phyloP scores from a whole-genome alignment of 306 rosid genomes.

The Fagus sylvatica region DNA sequence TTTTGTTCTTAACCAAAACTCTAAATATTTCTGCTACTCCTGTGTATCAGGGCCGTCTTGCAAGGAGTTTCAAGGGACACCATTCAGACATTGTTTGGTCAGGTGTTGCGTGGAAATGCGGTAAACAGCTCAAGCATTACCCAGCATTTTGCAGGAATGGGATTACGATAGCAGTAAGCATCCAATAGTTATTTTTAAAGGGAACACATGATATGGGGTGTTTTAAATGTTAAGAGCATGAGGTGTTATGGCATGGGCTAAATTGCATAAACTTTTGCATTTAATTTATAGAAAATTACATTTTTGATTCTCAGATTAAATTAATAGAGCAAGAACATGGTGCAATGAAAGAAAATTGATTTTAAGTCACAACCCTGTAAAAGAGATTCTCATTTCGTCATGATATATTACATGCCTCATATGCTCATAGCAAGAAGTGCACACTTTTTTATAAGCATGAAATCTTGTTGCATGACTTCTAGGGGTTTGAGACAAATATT shows the following conservation, averaged over 20 bases:
- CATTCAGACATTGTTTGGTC: constrained; percentile 90
- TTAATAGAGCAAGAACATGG: not conserved
- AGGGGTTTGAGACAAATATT: constrained; percentile 1
- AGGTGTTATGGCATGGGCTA: not conserved
- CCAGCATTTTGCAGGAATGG: constrained; percentile 85
- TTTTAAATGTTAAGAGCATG: not conserved
- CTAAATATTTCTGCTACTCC: constrained; percentile 21
- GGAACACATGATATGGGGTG: not conserved
- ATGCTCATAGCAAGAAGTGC: constrained; percentile 1
- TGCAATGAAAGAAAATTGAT: not conserved
- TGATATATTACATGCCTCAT: not conserved
- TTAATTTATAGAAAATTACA: not conserved
- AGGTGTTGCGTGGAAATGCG: constrained; percentile 88
- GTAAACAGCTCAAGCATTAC: constrained; percentile 93
- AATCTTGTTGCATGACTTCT: not conserved
- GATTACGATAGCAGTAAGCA: constrained; percentile 77
- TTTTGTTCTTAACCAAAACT: constrained; percentile 11
- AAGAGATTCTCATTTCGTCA: not conserved
- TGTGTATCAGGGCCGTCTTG: constrained; percentile 51
- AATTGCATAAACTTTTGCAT: not conserved
- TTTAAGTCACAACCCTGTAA: not conserved
- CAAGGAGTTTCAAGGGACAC: constrained; percentile 55
- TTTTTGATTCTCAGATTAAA: not conserved
- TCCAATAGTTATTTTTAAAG: constrained; percentile 7
- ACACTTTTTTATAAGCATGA: too few species aligned